A percentile compares a stretch with the other conserved stretches of the same genome.
Conservation (phyloP, 495 filamentous ascomycete species). For the Hypoxylon perforatum region DNA sequence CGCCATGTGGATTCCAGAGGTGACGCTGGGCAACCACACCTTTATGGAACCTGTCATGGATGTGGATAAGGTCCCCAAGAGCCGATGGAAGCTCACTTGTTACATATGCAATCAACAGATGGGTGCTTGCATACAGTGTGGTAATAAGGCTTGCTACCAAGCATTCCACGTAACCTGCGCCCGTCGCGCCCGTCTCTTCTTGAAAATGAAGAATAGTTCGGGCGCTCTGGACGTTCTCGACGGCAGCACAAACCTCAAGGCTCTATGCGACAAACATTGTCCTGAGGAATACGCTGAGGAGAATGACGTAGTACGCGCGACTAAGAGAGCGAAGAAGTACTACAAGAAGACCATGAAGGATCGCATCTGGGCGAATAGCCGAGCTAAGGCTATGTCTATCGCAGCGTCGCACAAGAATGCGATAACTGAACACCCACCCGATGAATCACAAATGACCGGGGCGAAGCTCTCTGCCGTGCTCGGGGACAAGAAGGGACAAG, state of each 20-base stretch:
- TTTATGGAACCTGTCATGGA: constrained; percentile 99
- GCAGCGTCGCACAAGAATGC: constrained; percentile 72
- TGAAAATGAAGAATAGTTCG: constrained; percentile 96
- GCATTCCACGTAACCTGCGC: constrained; percentile 99
- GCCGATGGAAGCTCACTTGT: constrained; percentile 91
- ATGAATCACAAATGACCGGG: constrained; percentile 67
- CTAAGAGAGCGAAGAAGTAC: constrained; percentile 70
- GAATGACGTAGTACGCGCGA: constrained; percentile 71
- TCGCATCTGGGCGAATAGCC: constrained; percentile 89
- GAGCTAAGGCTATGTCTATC: constrained; percentile 83
- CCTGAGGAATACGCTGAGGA: constrained; percentile 89
- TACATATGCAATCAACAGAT: constrained; percentile 98
- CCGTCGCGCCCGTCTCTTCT: constrained; percentile 83
- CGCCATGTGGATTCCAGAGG: constrained; percentile 98
- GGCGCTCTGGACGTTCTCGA: constrained; percentile 84
- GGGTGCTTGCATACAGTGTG: constrained; percentile 98
- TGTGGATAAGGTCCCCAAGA: constrained; percentile 94
- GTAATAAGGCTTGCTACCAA: constrained; percentile 95
- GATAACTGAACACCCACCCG: constrained; percentile 66
- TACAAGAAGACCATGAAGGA: constrained; percentile 89
- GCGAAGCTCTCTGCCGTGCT: constrained; percentile 67
- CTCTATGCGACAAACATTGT: constrained; percentile 96
- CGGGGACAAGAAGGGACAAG: constrained; percentile 74
- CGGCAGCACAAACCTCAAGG: constrained; percentile 84
- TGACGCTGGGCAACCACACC: constrained; percentile 92